Evolutionary conservation across 2,329 filamentous ascomycete species (phyloP), one percentile per base, ranked within the genome.

Genomic region (Stemphylium vesicarium): DNA sequence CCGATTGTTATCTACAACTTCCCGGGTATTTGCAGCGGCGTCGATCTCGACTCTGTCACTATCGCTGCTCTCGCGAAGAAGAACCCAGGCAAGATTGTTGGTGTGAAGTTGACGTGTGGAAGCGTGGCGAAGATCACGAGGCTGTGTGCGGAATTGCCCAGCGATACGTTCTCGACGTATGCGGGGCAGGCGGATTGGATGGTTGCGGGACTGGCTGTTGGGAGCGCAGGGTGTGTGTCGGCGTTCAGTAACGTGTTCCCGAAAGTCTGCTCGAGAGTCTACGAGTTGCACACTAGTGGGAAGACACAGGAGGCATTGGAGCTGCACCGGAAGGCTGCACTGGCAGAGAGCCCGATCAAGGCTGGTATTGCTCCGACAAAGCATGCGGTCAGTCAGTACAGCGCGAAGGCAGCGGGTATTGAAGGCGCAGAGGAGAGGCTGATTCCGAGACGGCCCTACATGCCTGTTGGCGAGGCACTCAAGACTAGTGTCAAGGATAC

Each of bases 101-200:
- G 87, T 26, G 85, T 87, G 47, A 91, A 91, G 77, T 77, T 90
- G 50, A 91, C 88, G 2, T 91, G 88, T 67, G 88, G 88, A n/a
- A 87, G 85, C 62, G 89, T 90, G 29, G 88, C 86, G 54, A 91
- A 91, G 75, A 82, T 91, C 43, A 85, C 85, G 4, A 80, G 88
- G 8, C 80, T 92, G 4, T 79, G 81, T 0, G 79, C 82, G 2
- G 74, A 76, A 20, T 76, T 82, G 54, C 72, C 80, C 0, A 73
- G 81, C 0, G 79, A 83, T 2, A 72, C 80, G 10, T 92, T 92
- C 67, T 84, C 87, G 1, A 84, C 86, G 0, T 91, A 85, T 65
- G 88, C 88, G 0, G 90, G 90, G 0, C 88, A 92, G 75, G 85
- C 84, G 2, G 89, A 92, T 66, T 92, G 90, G 71, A 73, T 92